These are phyloP conservation scores for Globisporangium irregulare DNA, from an alignment of 352 stramenopile species.

Conservation along the genomic window DNA sequence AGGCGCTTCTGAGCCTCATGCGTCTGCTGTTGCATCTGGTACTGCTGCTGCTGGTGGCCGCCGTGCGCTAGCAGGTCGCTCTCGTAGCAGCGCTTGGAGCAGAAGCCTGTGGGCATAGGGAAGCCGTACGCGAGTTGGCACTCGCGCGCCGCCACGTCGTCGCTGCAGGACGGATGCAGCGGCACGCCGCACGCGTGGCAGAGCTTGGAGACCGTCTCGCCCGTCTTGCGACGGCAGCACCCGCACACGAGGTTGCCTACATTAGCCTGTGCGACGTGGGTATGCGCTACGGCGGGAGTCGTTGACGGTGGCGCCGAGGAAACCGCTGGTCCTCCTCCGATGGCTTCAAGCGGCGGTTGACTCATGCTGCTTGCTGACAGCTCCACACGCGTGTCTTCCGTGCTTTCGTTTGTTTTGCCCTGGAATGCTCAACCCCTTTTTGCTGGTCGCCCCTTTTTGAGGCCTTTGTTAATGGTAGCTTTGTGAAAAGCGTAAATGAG, in stretches of 20 bases:
- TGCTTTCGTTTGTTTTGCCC: too few relatives aligned
- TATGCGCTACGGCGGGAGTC: neutral
- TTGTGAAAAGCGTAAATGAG: too few relatives aligned
- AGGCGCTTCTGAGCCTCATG: slow-evolving; percentile 4
- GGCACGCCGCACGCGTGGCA: slow-evolving; percentile 34
- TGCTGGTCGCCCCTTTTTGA: too few relatives aligned
- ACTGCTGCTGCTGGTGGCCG: neutral
- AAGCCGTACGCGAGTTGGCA: slow-evolving; percentile 38
- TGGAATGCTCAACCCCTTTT: too few relatives aligned
- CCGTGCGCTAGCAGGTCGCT: slow-evolving; percentile 17
- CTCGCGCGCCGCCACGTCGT: slow-evolving; percentile 32
- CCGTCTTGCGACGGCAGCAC: slow-evolving; percentile 33
- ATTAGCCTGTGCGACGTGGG: neutral
- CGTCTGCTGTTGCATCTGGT: neutral
- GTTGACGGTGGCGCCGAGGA: neutral
- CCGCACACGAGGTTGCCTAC: slow-evolving; percentile 14
- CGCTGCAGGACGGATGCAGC: slow-evolving; percentile 35
- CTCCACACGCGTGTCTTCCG: too few relatives aligned
- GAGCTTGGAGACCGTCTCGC: slow-evolving; percentile 30
- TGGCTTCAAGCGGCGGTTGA: too few relatives aligned
- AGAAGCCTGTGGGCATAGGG: slow-evolving; percentile 26
- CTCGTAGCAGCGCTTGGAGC: slow-evolving; percentile 45
- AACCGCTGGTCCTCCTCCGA: too few relatives aligned
- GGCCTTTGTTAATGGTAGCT: too few relatives aligned
- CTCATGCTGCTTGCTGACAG: too few relatives aligned